Evolutionary conservation across 108 stramenopile species (phyloP), one percentile per base, ranked within the genome.

Genomic region (Skeletonema grethae): DNA sequence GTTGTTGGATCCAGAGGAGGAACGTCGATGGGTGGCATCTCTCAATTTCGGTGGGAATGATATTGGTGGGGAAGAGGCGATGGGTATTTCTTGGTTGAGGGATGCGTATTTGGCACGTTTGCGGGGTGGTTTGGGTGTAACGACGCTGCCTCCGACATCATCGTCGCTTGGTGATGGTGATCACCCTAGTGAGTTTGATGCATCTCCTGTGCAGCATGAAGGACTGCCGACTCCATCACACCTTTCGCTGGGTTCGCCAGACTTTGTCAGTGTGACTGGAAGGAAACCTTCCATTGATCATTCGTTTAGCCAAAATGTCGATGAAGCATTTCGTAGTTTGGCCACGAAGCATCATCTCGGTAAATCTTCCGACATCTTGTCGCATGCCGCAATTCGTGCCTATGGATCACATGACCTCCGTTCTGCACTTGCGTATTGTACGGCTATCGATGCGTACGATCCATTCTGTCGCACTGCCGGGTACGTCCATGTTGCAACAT

Each of bases 401-500:
- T 95, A 95, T 65, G 76, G 82, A 34, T 78, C 73, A 16, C 87
- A 91, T 65, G 67, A 92, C 36, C 80, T 89, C 57, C 82, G 63
- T 3, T 39, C 63, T 12, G 87, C 89, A 18, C 63, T 92, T 6
- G 63, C 82, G 16, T 89, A 87, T 71, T 92, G 91, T 57, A 80
- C 89, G 53, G 76, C 72, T 16, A 74, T 92, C 45, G 76, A 86
- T 22, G 56, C 68, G 11, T 61, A 85, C n/a, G 96, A 97, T 73
- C 93, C 96, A 30, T 79, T 79, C 75, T 57, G 87, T 73, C 64
- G 69, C 41, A 64, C 77, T 53, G 85, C 84, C 28, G 76, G 81
- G 39, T 85, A 79, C 70, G 83, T 88, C 43, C 85, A 95, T 57
- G 84, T 94, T n/a, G 84, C 91, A 7, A 90, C 92, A 11, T 71